Conservation (phyloP, 192 early-diverging fungal species). For the Gaertneriomyces sp. region DNA sequence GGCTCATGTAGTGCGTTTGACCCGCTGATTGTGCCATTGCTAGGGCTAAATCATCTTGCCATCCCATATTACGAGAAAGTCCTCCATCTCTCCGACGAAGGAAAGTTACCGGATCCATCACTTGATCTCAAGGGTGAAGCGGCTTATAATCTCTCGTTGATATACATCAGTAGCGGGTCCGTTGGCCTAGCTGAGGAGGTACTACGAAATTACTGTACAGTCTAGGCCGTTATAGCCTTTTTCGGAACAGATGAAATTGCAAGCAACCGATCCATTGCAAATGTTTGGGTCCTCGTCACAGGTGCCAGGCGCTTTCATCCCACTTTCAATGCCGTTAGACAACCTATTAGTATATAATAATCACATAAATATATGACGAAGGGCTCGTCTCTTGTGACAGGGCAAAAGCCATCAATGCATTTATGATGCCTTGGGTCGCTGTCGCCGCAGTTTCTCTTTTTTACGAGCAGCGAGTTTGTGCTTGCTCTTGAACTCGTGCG, state of each 20-base stretch:
- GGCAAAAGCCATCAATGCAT: no score
- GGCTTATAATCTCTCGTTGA: slow-evolving; percentile 85
- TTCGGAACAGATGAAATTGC: no score
- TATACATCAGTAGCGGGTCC: slow-evolving; percentile 75
- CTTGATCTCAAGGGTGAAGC: slow-evolving; percentile 71
- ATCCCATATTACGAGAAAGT: slow-evolving; percentile 80
- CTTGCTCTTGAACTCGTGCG: slow-evolving; percentile 63
- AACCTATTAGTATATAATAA: no score
- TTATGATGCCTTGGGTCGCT: not conserved
- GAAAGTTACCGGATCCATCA: slow-evolving; percentile 22
- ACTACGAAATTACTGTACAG: slow-evolving; percentile 71
- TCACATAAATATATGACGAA: no score
- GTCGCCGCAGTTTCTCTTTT: slow-evolving; percentile 29
- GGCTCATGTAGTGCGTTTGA: not conserved
- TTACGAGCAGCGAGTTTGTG: slow-evolving; percentile 40
- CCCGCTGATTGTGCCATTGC: not conserved
- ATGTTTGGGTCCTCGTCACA: no score
- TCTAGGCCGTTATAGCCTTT: slow-evolving; percentile 35
- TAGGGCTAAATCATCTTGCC: slow-evolving; percentile 74
- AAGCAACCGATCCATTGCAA: no score
- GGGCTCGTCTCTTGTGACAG: no score
- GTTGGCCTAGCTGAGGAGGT: slow-evolving; percentile 65
- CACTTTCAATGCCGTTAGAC: no score
- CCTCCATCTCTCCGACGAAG: slow-evolving; percentile 36
- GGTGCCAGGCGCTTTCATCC: no score